Conservation (phyloP, 2,329 filamentous ascomycete genomes). For the Fusarium sp. region DNA sequence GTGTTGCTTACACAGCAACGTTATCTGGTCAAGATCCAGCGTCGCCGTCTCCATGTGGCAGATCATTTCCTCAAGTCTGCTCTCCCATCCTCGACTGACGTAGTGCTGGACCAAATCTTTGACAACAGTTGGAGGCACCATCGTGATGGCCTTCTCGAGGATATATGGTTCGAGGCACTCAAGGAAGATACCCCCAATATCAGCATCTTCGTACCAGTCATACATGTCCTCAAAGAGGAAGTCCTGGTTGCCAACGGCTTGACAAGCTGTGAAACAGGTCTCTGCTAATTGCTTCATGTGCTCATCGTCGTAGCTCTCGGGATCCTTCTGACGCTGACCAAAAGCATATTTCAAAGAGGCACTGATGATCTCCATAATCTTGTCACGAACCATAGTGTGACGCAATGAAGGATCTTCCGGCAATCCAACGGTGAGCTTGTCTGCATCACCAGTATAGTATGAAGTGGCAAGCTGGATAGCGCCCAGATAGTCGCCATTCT, state of each 20-base stretch:
- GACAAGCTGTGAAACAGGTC: slow-evolving; percentile 85
- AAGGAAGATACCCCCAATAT: slow-evolving; percentile 80
- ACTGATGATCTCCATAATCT: slow-evolving; percentile 91
- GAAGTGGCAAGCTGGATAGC: slow-evolving; percentile 91
- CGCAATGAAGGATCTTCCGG: slow-evolving; percentile 83
- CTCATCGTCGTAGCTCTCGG: slow-evolving; percentile 59
- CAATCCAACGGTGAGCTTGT: slow-evolving; percentile 92
- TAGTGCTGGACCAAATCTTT: slow-evolving; percentile 89
- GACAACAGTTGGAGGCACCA: slow-evolving; percentile 83
- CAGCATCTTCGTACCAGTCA: slow-evolving; percentile 86
- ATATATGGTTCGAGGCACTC: slow-evolving; percentile 91
- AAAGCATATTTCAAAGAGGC: slow-evolving; percentile 94
- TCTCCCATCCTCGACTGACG: slow-evolving; percentile 78
- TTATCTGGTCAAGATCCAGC: slow-evolving; percentile 94
- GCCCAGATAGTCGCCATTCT: slow-evolving; percentile 93
- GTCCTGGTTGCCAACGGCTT: slow-evolving; percentile 80
- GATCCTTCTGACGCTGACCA: slow-evolving; percentile 68
- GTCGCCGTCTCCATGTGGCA: slow-evolving; percentile 91
- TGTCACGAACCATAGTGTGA: slow-evolving; percentile 86
- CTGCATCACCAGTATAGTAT: slow-evolving; percentile 91
- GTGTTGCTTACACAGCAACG: slow-evolving; percentile 89
- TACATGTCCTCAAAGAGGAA: slow-evolving; percentile 94
- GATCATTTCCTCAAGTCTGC: slow-evolving; percentile 90
- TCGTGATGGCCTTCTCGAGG: slow-evolving; percentile 78
- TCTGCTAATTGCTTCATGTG: slow-evolving; percentile 83